Percentiles rank a stretch among this genome's conserved stretches.
Conservation (phyloP, 306 rosid species). For the Cyamopsis tetragonoloba region DNA sequence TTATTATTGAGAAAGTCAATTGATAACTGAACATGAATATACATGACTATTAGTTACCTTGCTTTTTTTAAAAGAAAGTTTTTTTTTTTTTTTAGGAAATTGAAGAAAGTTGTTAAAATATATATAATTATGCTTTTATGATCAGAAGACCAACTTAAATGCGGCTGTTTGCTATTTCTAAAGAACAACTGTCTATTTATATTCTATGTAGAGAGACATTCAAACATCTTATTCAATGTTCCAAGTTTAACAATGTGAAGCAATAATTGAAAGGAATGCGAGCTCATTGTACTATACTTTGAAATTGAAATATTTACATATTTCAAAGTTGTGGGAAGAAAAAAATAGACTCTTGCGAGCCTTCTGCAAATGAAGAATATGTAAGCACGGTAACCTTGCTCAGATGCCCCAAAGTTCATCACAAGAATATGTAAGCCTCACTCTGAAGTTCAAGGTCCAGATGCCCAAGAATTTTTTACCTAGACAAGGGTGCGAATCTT, state of each 20-base stretch:
- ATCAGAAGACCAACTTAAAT: not conserved
- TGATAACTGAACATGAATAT: too few species aligned
- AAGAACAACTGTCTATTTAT: not conserved
- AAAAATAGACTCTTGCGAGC: not conserved
- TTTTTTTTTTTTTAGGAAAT: too few species aligned
- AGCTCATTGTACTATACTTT: not conserved
- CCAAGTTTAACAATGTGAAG: not conserved
- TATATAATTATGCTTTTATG: too few species aligned
- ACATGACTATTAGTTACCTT: too few species aligned
- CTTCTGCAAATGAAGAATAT: constrained; percentile 13
- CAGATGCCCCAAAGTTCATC: constrained; percentile 14
- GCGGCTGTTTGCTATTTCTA: not conserved
- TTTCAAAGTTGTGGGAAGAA: not conserved
- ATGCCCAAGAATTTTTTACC: constrained; percentile 20
- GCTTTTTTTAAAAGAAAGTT: too few species aligned
- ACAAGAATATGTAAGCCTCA: not conserved
- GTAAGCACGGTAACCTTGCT: constrained; percentile 6
- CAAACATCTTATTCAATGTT: not conserved
- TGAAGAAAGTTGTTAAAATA: too few species aligned
- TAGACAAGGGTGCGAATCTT: constrained; percentile 37
- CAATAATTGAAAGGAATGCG: not conserved
- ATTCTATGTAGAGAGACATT: not conserved
- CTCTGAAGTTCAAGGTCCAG: not conserved
- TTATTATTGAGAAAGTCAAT: too few species aligned
- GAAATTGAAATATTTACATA: not conserved